Conservation (phyloP, 805 yeast species). For the Metschnikowia picachoensis region DNA sequence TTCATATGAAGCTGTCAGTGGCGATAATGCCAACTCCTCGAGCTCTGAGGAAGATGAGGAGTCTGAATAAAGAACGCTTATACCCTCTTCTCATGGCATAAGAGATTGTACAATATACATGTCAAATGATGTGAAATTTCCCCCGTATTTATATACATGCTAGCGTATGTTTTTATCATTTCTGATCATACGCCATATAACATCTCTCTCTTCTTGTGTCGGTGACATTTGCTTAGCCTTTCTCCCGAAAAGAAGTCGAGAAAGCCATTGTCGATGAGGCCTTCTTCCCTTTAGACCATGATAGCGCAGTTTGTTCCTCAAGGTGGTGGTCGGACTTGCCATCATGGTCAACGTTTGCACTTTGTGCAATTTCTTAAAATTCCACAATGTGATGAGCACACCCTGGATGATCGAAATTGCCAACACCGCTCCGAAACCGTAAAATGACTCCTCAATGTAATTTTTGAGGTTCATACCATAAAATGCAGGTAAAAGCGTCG, state of each 20-base stretch:
- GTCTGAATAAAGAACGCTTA: constrained; percentile 2
- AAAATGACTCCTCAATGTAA: constrained; percentile 63
- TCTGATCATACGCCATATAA: constrained; percentile 43
- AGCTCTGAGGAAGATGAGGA: constrained; percentile 15
- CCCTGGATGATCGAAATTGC: constrained; percentile 52
- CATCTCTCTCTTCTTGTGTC: constrained; percentile 34
- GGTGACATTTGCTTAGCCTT: constrained; percentile 29
- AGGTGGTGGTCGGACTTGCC: constrained; percentile 18
- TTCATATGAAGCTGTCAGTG: not conserved
- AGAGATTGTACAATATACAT: constrained; percentile 9
- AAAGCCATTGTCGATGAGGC: constrained; percentile 11
- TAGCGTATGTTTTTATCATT: constrained; percentile 25
- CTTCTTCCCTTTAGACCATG: constrained; percentile 3
- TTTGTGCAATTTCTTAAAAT: constrained; percentile 52
- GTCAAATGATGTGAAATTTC: not conserved
- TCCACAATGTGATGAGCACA: constrained; percentile 47
- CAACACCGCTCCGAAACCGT: constrained; percentile 61
- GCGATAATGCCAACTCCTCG: constrained; percentile 6
- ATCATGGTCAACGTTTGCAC: constrained; percentile 69
- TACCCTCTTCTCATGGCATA: constrained; percentile 1
- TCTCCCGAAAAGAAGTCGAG: constrained; percentile 26
- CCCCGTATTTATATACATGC: constrained; percentile 1
- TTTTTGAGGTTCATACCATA: constrained; percentile 86
- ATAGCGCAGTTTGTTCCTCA: constrained; percentile 9
- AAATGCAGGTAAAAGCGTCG: constrained; percentile 80